Base-by-base conservation (phyloP, 768 basidiomycete species). In the Auriscalpium vulgare region DNA sequence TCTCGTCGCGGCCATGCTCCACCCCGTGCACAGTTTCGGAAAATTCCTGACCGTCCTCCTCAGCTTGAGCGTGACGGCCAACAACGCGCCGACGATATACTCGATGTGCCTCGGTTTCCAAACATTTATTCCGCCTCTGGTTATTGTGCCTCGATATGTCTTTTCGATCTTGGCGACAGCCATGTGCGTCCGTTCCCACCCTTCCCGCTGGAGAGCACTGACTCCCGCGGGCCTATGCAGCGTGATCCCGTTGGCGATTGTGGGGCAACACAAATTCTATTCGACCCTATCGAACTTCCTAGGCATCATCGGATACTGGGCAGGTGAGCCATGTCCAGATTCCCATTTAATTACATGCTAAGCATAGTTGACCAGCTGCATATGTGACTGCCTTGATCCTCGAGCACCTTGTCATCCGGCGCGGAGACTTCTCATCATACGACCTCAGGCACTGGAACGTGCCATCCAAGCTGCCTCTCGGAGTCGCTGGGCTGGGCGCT, bases 51-150 rank as follows among this genome's bases (percentile, higher is more conserved):
- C 84, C 0, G 85, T 87, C 29, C 65, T 93, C 54, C 75, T 92
- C 59, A 82, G 85, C n/a, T 70, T 94, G 35, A 84, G 84, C 56
- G 82, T 91, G 11, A 82, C 84, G 2, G 88, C 81, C 3, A 94
- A 93, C 70, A 85, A 90, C 47, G 87, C 89, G 1, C 81, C 85
- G 2, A 87, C 88, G 7, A 83, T 92, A 59, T 97, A 97, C 68
- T 89, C 86, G 46, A 79, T 87, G 56, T 81, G 83, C 59, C 76
- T 92, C 56, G 85, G 82, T 65, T 73, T 89, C 60, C 90, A 92
- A 65, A 75, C 86, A 1, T 75, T 85, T 62, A 66, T 87, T 5
- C 87, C 88, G 0, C 74, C 71, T 44, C 73, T 84, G 37, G 72
- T 76, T 10, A 69, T 65, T 56, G 75, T 89, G 8, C 88, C 88